Conservation (phyloP, 1,284 basidiomycete genomes). For the Ganoderma sinense region DNA sequence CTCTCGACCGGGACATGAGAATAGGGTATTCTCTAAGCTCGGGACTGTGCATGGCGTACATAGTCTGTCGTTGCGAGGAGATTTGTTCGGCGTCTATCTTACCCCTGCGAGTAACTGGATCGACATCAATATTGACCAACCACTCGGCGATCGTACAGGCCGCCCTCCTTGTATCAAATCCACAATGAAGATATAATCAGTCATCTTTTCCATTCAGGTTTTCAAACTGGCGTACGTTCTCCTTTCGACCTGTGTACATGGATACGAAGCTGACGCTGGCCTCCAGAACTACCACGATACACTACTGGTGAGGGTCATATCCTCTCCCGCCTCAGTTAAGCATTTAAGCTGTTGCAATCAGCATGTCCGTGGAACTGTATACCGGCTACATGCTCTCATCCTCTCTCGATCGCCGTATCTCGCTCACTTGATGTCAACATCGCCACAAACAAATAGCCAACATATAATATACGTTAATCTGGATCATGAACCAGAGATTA, state of each 20-base stretch:
- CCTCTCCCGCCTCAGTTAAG: constrained; percentile 12
- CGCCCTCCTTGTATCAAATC: constrained; percentile 51
- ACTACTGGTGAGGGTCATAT: constrained; percentile 61
- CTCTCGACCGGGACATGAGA: not conserved
- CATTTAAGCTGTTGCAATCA: constrained; percentile 36
- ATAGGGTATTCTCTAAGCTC: not conserved
- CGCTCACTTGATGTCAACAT: constrained; percentile 83
- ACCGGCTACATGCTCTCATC: constrained; percentile 82
- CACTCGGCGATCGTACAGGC: constrained; percentile 35
- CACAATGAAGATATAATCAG: constrained; percentile 78
- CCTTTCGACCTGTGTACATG: constrained; percentile 16
- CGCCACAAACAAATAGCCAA: constrained; percentile 66
- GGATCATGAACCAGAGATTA: constrained; percentile 81
- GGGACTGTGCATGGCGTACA: no score
- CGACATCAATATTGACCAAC: constrained; percentile 20
- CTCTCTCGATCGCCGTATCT: constrained; percentile 87
- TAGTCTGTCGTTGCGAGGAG: not conserved
- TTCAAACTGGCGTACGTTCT: constrained; percentile 75
- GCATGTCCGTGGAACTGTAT: constrained; percentile 79
- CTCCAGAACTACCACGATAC: constrained; percentile 82
- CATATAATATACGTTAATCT: constrained; percentile 77
- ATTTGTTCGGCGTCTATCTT: not conserved
- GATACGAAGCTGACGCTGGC: constrained; percentile 13
- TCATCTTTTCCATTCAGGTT: constrained; percentile 80
- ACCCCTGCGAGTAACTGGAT: not conserved